Evolutionary conservation across 2,329 filamentous ascomycete species (phyloP), one percentile per base, ranked within the genome.

Genomic region (Myriangium duriaei): DNA sequence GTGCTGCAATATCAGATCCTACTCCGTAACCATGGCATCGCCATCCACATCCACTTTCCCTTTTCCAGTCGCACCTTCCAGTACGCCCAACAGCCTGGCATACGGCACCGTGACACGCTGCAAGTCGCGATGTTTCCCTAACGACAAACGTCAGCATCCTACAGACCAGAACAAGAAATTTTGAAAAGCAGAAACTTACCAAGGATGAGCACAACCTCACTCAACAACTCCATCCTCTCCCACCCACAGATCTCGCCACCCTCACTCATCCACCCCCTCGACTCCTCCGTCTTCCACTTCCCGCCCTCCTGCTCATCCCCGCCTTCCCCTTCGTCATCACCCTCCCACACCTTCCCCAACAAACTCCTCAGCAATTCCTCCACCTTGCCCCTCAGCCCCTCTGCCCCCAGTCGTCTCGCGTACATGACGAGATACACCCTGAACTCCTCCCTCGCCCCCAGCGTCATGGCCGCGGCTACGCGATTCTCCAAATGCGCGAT

Each of bases 341-440:
- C 77, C 28, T 72, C 61, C 42, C 69, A 71, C 5, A 79, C 56
- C 4, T 82, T 81, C 5, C 87, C 86, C 34, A 93, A 67, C 30
- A 98, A 65, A 32, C 76, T 81, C 48, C 84, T 80, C 17, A 96
- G 65, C 7, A 98, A 66, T 63, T 98, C 92, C 56, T 96, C 88
- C 2, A 95, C 86, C 62, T 98, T 98, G 40, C 75, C 71, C 48
- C 80, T 76, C 36, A 88, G 65, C 0, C 86, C 86, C 58, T 98
- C 92, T 0, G 86, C 85, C 1, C 91, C 91, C 4, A 98, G 73
- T 1, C 91, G 78, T 63, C 95, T 96, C 3, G 87, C 88, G 53
- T 98, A 98, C 86, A 96, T 96, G 52, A 86, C 81, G n/a, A 98
- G 65, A 53, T 96, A 96, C 1, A 94, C 68, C 41, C 85, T 76